phyloP scores from a whole-genome alignment of 257 asterid genomes.

The Oldenlandia corymbosa region DNA sequence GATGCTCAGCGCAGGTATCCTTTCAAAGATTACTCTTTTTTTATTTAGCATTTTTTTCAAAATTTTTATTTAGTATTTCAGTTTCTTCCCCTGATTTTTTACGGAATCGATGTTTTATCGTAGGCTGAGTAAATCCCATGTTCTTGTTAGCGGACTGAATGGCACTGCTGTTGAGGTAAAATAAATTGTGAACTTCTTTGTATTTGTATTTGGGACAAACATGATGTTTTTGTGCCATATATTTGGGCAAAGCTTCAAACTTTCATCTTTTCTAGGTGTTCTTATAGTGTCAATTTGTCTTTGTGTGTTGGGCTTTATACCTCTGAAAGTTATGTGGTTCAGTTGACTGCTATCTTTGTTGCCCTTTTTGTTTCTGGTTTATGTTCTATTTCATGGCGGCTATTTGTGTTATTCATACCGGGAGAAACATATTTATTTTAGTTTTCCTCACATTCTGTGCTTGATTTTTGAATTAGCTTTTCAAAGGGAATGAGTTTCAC shows the following conservation, averaged over 20 bases:
- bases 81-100: background rate
- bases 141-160: constrained; percentile 77
- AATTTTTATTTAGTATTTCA: background rate
- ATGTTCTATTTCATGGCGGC: background rate
- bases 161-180: constrained; percentile 83
- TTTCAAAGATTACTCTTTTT: background rate
- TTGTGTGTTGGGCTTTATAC: background rate
- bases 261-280: too few species aligned
- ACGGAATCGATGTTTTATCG: background rate
- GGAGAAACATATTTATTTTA: background rate
- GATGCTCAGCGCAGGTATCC: constrained; percentile 91
- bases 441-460: background rate
- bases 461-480: background rate
- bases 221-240: too few species aligned
- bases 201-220: too few species aligned
- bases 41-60: background rate
- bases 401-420: background rate
- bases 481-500: background rate
- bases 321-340: background rate
- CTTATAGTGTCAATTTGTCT: background rate
- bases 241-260: too few species aligned
- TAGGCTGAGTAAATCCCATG: constrained; percentile 88
- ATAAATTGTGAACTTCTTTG: background rate
- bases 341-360: background rate
- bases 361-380: background rate